phyloP scores from a whole-genome alignment of 2,329 filamentous ascomycete species.

The Neonectria punicea region DNA sequence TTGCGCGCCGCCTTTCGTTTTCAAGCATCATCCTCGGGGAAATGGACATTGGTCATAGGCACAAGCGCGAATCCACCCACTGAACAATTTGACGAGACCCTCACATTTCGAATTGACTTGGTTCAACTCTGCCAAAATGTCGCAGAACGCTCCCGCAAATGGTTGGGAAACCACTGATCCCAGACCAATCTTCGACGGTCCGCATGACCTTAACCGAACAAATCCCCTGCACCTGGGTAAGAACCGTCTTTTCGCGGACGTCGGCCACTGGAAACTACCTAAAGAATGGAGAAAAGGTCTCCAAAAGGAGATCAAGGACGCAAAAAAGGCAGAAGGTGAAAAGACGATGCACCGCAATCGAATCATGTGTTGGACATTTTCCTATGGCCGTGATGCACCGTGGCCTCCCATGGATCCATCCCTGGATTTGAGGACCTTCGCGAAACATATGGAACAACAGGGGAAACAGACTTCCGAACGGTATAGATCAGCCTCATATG shows the following conservation, averaged over 20 bases:
- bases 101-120: not conserved
- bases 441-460: not conserved
- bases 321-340: not conserved
- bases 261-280: not conserved
- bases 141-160: not conserved
- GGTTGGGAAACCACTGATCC: no score
- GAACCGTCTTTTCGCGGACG: not conserved
- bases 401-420: not conserved
- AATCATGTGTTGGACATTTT: not conserved
- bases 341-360: not conserved
- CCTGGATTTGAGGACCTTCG: not conserved
- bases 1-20: not conserved
- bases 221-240: not conserved
- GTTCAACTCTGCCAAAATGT: not conserved
- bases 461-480: no score
- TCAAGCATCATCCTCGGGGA: not conserved
- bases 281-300: not conserved
- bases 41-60: not conserved
- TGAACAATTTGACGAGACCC: not conserved
- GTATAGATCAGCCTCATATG: not conserved
- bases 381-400: not conserved
- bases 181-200: not conserved
- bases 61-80: not conserved
- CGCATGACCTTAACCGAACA: not conserved
- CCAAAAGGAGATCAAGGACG: not conserved